Evolutionary conservation across 805 yeast genomes (phyloP).

Genomic region (Starmera quercuum): DNA sequence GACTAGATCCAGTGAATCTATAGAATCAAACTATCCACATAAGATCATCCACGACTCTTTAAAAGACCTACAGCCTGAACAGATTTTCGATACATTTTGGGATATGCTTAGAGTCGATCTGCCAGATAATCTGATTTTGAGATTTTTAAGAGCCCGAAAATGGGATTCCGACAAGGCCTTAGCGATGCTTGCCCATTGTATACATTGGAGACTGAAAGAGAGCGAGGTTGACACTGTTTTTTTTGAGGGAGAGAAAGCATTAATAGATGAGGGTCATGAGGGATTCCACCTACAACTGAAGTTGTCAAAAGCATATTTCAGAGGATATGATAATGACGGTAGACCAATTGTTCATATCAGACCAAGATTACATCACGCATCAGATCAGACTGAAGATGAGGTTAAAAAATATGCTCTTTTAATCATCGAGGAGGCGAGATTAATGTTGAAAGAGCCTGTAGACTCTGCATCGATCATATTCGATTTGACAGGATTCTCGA

Average conservation of each 20-base stretch:
- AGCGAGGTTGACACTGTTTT: slow-evolving; percentile 54
- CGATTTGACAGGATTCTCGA: slow-evolving; percentile 79
- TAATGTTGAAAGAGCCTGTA: slow-evolving; percentile 63
- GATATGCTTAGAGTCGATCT: slow-evolving; percentile 63
- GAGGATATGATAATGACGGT: slow-evolving; percentile 64
- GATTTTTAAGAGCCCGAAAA: slow-evolving; percentile 83
- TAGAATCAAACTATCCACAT: slow-evolving; percentile 25
- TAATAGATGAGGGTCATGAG: slow-evolving; percentile 36
- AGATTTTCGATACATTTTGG: slow-evolving; percentile 47
- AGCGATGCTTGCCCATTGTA: slow-evolving; percentile 63
- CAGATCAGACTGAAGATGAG: slow-evolving; percentile 61
- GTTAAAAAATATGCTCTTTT: slow-evolving; percentile 69
- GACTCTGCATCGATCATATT: slow-evolving; percentile 81
- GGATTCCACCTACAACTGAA: slow-evolving; percentile 37
- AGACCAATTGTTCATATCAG: slow-evolving; percentile 80
- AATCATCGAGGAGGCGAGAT: slow-evolving; percentile 74
- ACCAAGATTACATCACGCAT: slow-evolving; percentile 67
- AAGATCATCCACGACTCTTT: slow-evolving; percentile 40
- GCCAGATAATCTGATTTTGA: slow-evolving; percentile 69
- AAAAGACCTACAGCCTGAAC: slow-evolving; percentile 43
- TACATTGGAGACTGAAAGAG: slow-evolving; percentile 67
- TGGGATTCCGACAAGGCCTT: slow-evolving; percentile 66
- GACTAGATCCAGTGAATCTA: slow-evolving; percentile 21
- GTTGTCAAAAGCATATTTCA: slow-evolving; percentile 61
- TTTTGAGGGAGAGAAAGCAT: slow-evolving; percentile 64